Evolutionary conservation across 176 grass and related monocot species (phyloP), one percentile per base, ranked within the genome.

Genomic region (Bothriochloa decipiens): DNA sequence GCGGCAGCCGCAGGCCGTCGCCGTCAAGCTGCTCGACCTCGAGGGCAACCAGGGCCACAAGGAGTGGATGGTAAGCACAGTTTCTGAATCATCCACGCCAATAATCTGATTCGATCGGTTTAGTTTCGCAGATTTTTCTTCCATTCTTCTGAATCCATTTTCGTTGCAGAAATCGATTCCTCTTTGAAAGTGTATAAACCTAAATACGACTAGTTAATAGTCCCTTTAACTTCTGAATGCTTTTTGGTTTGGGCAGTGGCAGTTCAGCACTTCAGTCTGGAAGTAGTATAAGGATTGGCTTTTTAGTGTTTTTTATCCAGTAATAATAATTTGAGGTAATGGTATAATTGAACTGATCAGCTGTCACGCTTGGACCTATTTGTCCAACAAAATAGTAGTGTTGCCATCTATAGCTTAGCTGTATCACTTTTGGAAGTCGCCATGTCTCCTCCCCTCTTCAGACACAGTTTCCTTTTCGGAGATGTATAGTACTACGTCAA

Each of bases 21-120:
- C 93, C 25, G 86, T 95, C 41, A 95, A 95, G 77, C 84, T 90
- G 75, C 72, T 92, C 41, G 90, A 95, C 90, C 79, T 91, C 28
- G 90, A 95, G 17, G 93, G 90, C 36, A 42, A 45, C 9, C 93
- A 92, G 75, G 93, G 93, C 12, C 93, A 95, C 76, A 92, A 85
- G 75, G 93, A 95, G 83, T 95, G 93, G 93, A 75, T 91, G 86
- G 93, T 95, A 81, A 77, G 42, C 12, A 50, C 17, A 74, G 26
- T 32, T 74, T 74, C 71, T 29, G 12, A 16, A 9, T 33, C 14
- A 42, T 7, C 8, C 40, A 10, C 77, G 3, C 8, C 20, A 47
- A 62, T 25, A 26, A 16, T 1, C 52, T 40, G 5, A 37, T 63
- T n/a, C 43, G 1, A 43, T 43, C 43, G 20, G 11, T 4, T n/a